Evolutionary conservation across 139 green algal genomes (phyloP), one percentile per base, ranked within the genome.

Genomic region (Haematococcus sp.): DNA sequence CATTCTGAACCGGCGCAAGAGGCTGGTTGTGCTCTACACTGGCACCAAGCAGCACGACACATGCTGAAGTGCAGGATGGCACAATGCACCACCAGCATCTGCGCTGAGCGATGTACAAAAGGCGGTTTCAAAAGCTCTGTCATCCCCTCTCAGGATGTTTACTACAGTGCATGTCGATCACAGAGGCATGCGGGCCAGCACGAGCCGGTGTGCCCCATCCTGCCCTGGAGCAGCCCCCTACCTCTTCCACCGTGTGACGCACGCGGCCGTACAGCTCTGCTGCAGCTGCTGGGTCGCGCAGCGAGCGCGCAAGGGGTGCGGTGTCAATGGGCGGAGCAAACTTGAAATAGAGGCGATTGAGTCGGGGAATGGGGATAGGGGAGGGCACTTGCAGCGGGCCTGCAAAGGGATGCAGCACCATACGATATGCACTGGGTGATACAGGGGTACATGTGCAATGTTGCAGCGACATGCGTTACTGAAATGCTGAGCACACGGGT

Each of bases 281-380:
- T 43, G 68, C 74, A 40, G 51, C 69, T 25, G 70, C 52, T 28
- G 75, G 35, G 58, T 84, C 46, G 9, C 58, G 40, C n/a, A 80
- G 70, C 35, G 79, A 44, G 49, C 66, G 43, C 2, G 46, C 60
- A 58, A 84, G 65, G 23, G 52, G 40, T 7, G 64, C 23, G 0
- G 77, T 82, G 79, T 88, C 83, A n/a, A 88, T 71, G 19, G 83
- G 83, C 28, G 35, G n/a, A 7, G 44, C 40, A 35, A 82, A 81
- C 80, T 84, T 87, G 83, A 91, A 93, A 74, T 93, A 93, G 49
- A 93, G 61, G 2, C 88, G 77, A 40, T 87, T 77, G 30, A 90
- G 73, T 67, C 88, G 87, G n/a, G 88, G 86, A 0, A 93, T 25
- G 3, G 88, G 86, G 27, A 93, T 55, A 16, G 64, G 76, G 4